A percentile compares a stretch with the other conserved stretches of the same genome.
These are phyloP conservation scores for Karstenula rhodostoma DNA, from an alignment of 2,329 filamentous ascomycete genomes.

Conservation along the genomic window DNA sequence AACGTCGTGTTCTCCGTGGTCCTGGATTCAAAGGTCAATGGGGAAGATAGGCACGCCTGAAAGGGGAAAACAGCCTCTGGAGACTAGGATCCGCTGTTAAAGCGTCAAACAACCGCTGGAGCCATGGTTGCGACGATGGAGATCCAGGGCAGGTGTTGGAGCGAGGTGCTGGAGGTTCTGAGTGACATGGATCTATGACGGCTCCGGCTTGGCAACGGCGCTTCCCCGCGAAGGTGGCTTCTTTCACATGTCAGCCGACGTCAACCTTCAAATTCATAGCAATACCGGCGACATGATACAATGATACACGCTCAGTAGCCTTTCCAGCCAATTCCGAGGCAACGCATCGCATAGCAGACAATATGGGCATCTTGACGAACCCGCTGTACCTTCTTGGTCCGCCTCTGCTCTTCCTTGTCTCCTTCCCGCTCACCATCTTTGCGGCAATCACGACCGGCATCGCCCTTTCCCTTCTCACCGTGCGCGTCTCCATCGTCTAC, in stretches of 20 bases:
- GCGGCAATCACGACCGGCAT: slow-evolving; percentile 50
- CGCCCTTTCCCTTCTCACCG: slow-evolving; percentile 48
- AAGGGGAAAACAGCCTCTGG: background rate
- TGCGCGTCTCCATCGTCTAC: slow-evolving; percentile 53
- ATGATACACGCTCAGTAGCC: background rate
- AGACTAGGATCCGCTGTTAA: background rate
- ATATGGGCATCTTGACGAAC: slow-evolving; percentile 22
- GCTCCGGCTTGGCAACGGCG: slow-evolving; percentile 6
- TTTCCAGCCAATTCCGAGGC: background rate
- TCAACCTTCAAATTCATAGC: background rate
- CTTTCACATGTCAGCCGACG: slow-evolving; percentile 9
- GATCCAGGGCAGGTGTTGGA: background rate
- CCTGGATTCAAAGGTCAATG: background rate
- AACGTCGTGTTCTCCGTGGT: background rate
- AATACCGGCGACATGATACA: background rate
- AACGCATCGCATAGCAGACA: background rate
- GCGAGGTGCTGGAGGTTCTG: background rate
- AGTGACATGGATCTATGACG: background rate
- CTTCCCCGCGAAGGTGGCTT: background rate
- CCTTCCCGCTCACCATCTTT: slow-evolving; percentile 50
- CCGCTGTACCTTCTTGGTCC: slow-evolving; percentile 46
- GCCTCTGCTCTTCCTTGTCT: slow-evolving; percentile 47
- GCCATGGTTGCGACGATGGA: background rate
- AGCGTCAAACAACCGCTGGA: background rate
- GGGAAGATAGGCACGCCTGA: background rate